Percentiles rank a stretch among this genome's conserved stretches.
phyloP scores from a whole-genome alignment of 2,329 filamentous ascomycete species.

The Fusarium praegraminearum region DNA sequence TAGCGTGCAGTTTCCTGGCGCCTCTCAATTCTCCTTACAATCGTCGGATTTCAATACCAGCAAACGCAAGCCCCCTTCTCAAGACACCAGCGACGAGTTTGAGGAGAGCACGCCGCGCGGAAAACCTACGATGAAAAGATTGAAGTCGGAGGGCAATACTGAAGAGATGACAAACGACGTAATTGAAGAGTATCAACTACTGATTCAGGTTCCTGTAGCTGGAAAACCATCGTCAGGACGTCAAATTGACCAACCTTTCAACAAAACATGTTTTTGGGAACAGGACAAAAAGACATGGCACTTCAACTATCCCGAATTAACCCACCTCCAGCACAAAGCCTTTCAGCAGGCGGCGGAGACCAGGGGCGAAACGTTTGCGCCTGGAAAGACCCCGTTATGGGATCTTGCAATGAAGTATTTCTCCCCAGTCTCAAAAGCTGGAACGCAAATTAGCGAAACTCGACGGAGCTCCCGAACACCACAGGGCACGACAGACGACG shows the following conservation, averaged over 20 bases:
- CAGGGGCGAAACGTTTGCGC: slow-evolving; percentile 65
- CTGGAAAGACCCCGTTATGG: slow-evolving; percentile 65
- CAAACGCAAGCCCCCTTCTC: slow-evolving; percentile 65
- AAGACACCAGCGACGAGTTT: slow-evolving; percentile 65
- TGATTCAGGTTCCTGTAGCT: slow-evolving; percentile 64
- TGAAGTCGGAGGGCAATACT: slow-evolving; percentile 63
- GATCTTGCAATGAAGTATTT: slow-evolving; percentile 69
- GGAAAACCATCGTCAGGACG: slow-evolving; percentile 63
- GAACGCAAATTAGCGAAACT: slow-evolving; percentile 22
- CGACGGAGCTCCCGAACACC: slow-evolving; percentile 27
- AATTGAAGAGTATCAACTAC: slow-evolving; percentile 59
- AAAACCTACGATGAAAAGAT: slow-evolving; percentile 66
- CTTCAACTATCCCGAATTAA: slow-evolving; percentile 73
- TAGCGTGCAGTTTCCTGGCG: slow-evolving; percentile 21
- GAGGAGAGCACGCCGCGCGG: slow-evolving; percentile 53
- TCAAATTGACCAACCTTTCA: slow-evolving; percentile 68
- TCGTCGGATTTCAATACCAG: slow-evolving; percentile 60
- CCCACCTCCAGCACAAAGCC: slow-evolving; percentile 67
- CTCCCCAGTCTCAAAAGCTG: slow-evolving; percentile 56
- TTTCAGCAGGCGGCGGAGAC: slow-evolving; percentile 65
- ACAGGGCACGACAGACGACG: slow-evolving; percentile 45
- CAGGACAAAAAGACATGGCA: slow-evolving; percentile 69
- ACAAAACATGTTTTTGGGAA: slow-evolving; percentile 70
- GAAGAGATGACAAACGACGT: slow-evolving; percentile 52
- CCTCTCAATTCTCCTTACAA: slow-evolving; percentile 44